These are phyloP conservation scores for Boletus subparvulus DNA, from an alignment of 768 basidiomycete species.

Conservation along the genomic window DNA sequence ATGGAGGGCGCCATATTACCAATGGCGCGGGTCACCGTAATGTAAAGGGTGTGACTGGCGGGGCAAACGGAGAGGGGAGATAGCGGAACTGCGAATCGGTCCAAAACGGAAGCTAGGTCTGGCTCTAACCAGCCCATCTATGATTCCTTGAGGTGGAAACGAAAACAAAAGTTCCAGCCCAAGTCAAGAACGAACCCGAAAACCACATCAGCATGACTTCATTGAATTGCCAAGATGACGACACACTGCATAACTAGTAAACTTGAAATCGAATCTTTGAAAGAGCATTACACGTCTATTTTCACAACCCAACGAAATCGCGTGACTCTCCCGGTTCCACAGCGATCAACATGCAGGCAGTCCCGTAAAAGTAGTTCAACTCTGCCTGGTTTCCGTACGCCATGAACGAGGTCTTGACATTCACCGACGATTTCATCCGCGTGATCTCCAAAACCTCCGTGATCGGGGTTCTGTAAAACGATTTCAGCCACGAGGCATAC, in stretches of 20 bases:
- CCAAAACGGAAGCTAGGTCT: too few species aligned
- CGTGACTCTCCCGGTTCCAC: conserved; percentile 3
- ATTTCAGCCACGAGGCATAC: not conserved
- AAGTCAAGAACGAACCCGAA: too few species aligned
- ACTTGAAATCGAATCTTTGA: not conserved
- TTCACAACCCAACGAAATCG: not conserved
- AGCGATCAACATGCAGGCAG: conserved; percentile 14
- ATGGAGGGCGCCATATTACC: too few species aligned
- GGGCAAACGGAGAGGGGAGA: too few species aligned
- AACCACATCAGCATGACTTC: too few species aligned
- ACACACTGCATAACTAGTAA: not conserved
- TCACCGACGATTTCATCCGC: conserved; percentile 8
- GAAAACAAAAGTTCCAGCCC: too few species aligned
- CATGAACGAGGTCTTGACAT: not conserved
- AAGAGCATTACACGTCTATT: not conserved
- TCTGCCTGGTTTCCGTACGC: conserved; percentile 4
- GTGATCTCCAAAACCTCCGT: conserved; percentile 13
- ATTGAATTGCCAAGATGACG: not conserved
- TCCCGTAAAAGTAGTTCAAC: conserved; percentile 11
- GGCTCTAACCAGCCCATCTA: too few species aligned
- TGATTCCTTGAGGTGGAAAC: too few species aligned
- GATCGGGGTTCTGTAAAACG: conserved; percentile 1
- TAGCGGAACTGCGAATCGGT: too few species aligned
- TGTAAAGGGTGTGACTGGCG: too few species aligned
- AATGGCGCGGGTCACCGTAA: too few species aligned